These are phyloP conservation scores for Clitopilus hobsonii DNA, from an alignment of 768 basidiomycete genomes.

Conservation along the genomic window DNA sequence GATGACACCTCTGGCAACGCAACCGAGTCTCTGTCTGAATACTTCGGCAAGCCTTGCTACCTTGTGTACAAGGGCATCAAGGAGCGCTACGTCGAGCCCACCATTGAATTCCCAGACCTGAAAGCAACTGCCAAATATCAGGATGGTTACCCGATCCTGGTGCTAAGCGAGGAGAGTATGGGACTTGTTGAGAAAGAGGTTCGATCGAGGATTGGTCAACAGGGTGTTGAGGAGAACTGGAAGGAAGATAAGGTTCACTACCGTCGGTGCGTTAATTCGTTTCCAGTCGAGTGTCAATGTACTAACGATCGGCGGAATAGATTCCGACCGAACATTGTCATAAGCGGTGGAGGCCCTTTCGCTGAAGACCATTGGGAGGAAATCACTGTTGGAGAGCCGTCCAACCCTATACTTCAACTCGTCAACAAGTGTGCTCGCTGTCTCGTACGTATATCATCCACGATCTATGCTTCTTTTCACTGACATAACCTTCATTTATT, in stretches of 20 bases:
- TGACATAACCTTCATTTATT: background rate
- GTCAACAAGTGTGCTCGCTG: constrained; percentile 72
- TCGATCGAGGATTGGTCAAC: constrained; percentile 39
- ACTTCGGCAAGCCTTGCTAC: constrained; percentile 56
- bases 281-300: constrained; percentile 1
- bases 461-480: background rate
- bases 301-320: constrained; percentile 29
- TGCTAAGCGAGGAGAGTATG: constrained; percentile 67
- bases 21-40: constrained; percentile 57
- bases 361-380: constrained; percentile 69
- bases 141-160: constrained; percentile 66
- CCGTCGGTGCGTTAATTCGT: constrained; percentile 50
- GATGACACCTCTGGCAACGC: constrained; percentile 20
- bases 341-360: constrained; percentile 65
- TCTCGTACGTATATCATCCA: constrained; percentile 43
- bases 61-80: constrained; percentile 64
- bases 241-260: constrained; percentile 36
- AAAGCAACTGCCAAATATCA: constrained; percentile 55
- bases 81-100: constrained; percentile 46
- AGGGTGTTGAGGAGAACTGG: constrained; percentile 51
- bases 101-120: constrained; percentile 52
- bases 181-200: constrained; percentile 43
- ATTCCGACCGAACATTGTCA: constrained; percentile 74
- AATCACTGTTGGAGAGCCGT: constrained; percentile 44
- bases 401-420: constrained; percentile 41